Conservation (phyloP, 2,329 filamentous ascomycete species). For the Colletotrichum echinochloae region DNA sequence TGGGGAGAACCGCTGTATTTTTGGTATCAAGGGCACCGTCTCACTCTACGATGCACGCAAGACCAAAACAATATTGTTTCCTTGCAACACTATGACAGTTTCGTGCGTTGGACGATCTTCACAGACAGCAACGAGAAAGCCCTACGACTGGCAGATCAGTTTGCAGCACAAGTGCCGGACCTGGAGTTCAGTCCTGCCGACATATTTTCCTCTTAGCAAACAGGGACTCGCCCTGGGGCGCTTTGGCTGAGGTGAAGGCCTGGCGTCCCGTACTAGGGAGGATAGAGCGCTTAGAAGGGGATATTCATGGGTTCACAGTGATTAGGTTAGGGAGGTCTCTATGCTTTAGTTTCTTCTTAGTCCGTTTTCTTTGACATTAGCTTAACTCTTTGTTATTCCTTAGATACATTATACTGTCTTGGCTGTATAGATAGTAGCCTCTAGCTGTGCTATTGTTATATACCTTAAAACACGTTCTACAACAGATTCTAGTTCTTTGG, state of each 20-base stretch:
- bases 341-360: no score
- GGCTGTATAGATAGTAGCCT: no score
- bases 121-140: neutral
- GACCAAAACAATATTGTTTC: neutral
- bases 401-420: no score
- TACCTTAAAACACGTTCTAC: no score
- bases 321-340: no score
- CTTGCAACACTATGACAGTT: constrained; percentile 27
- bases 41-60: neutral
- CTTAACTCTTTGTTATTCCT: no score
- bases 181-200: constrained; percentile 1
- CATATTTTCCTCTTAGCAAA: constrained; percentile 5
- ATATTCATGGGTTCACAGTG: constrained; percentile 1
- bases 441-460: no score
- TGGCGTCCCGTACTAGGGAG: neutral
- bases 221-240: neutral
- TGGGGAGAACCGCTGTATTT: neutral
- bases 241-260: neutral
- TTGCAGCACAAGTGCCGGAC: neutral
- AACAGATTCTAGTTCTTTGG: no score
- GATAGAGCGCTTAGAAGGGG: neutral
- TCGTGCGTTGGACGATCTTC: constrained; percentile 44
- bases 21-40: neutral
- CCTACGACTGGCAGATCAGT: neutral
- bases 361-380: no score